Base-by-base conservation (phyloP, 1,139 yeast genomes). In the Blastobotrys proliferans region DNA sequence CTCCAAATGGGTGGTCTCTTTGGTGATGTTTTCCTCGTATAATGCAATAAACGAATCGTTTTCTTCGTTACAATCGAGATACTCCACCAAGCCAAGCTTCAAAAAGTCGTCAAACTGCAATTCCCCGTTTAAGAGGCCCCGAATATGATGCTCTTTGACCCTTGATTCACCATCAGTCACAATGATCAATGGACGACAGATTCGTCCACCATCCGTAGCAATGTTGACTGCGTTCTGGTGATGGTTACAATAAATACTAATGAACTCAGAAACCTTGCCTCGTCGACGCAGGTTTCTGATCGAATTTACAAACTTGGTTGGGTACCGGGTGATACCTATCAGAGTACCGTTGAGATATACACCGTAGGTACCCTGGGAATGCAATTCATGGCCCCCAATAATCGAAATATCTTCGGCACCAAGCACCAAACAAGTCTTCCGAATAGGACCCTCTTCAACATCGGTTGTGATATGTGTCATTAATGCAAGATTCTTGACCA, bases 391-490 rank as follows among this genome's bases (percentile, higher is more conserved):
- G 39, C 95, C 88, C 56, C 94, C 96, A 10, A 88, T 74, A 39
- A 81, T 74, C 40, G 81, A 72, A 34, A 90, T 82, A 53, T 85
- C 83, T 65, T 94, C 98, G 52, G 94, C 94, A 50, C 98, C 98
- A 45, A 94, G 73, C 19, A 83, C 71, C 56, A 72, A 83, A 61
- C 97, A 87, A 35, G 90, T 70, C 48, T 76, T 77, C 52, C 74
- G 77, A 35, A 92, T 79, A 11, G 98, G 97, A 14, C 74, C 84
- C 61, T 92, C 97, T 64, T 92, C 99, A 56, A 87, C 97, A 64
- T 92, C 99, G 2, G 98, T 90, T 8, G 99, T 92, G 58, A 92
- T 94, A 67, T 92, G 99, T 13, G 99, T 92, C 99, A 92, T 92
- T 44, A 92, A 74, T 1, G 98, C 98, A 63, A 92, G 72, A 61